Base-by-base conservation (phyloP, 2,329 filamentous ascomycete genomes). In the Blumeriella jaapii region DNA sequence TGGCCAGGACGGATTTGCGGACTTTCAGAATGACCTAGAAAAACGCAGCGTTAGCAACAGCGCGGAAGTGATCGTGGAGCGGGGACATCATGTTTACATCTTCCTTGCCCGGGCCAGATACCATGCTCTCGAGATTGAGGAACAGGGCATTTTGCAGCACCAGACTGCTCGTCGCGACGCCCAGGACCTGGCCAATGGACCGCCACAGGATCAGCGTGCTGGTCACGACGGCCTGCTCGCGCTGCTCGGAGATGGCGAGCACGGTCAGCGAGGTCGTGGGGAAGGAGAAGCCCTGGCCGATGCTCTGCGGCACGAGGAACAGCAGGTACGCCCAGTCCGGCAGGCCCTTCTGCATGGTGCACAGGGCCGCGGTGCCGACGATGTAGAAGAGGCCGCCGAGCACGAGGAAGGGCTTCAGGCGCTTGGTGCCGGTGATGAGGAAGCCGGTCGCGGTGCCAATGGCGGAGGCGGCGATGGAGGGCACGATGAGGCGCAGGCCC, bases 181-280 rank as follows among this genome's bases (percentile, higher is more conserved):
- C 82, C 51, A 86, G 65, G 1, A 87, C 80, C 37, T 68, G 70
- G 5, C 82, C 82, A 4, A 87, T 58, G 39, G 71, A 74, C 36
- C 82, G 69, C 73, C 78, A 85, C 12, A 87, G 60, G 12, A 79
- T 69, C 41, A 87, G 61, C 0, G 81, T 84, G 34, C 69, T 74
- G 1, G 79, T 82, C 9, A 76, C 74, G 25, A 81, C 74, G 10
- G 78, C 78, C 54, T 81, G 76, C 31, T 79, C 73, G 4, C 61
- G 52, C 49, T 78, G 73, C 4, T 65, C 57, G 27, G 68, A 73
- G 2, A 69, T 67, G 2, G 70, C 71, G 14, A 82, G 66, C 1
- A 81, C 60, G 10, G 69, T 66, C 52, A 82, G 71, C 57, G 78
- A 74, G 6, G 74, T 65, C 0, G 69, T 67, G 0, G 78, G 75